phyloP scores from a whole-genome alignment of 495 filamentous ascomycete genomes.

The Penicillium ochrochloron region DNA sequence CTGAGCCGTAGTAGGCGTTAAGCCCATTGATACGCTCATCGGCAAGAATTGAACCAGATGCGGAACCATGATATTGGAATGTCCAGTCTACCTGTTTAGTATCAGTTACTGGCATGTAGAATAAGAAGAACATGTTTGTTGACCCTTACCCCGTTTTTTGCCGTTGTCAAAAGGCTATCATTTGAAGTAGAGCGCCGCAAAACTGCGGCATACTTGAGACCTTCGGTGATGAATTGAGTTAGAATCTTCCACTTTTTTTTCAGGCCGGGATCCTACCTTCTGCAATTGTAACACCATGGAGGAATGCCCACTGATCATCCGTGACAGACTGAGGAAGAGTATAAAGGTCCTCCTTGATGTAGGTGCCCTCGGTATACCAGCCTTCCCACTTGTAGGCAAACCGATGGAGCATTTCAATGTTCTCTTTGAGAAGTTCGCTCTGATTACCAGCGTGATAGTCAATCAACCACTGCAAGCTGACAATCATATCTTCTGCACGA shows the following conservation, averaged over 20 bases:
- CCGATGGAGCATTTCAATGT: neutral
- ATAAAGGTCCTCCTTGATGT: neutral
- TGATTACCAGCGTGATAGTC: neutral
- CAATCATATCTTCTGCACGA: neutral
- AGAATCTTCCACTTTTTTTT: neutral
- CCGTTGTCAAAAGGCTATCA: neutral
- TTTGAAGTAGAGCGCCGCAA: neutral
- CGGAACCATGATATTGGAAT: neutral
- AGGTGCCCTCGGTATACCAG: neutral
- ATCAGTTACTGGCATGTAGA: neutral
- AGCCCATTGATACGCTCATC: neutral
- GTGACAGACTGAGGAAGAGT: neutral
- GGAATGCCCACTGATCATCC: neutral
- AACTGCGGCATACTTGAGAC: neutral
- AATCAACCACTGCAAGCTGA: neutral
- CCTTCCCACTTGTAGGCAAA: neutral
- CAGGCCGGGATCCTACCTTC: neutral
- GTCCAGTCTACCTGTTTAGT: neutral
- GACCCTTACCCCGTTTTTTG: neutral
- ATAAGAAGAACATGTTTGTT: neutral
- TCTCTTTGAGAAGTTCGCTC: neutral
- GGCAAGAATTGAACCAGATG: neutral
- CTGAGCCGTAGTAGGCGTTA: neutral
- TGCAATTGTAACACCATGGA: neutral
- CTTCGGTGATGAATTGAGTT: neutral